Percentiles rank a stretch among this genome's conserved stretches.
Evolutionary conservation across 2,329 filamentous ascomycete genomes (phyloP).

Genomic region (Mycocentrospora acerina): DNA sequence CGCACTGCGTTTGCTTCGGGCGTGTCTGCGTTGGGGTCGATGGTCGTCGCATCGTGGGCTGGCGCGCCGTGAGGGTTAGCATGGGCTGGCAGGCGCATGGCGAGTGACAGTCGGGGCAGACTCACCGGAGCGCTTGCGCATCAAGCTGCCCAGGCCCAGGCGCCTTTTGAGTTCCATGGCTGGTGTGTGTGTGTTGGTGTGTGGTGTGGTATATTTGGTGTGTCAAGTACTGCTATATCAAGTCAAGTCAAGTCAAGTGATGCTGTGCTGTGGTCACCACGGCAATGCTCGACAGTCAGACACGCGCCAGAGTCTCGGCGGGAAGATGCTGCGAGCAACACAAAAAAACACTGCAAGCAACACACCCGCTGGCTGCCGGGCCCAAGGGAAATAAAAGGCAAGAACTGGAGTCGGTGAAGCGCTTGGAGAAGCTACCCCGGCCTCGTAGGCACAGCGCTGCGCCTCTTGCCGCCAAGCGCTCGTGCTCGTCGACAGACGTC

Average conservation of each 20-base stretch:
- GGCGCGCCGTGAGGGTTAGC: no score
- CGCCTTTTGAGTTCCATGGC: conserved; percentile 45
- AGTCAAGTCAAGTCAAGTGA: background rate
- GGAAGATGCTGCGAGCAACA: no score
- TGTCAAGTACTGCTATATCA: no score
- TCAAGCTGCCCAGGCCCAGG: conserved; percentile 38
- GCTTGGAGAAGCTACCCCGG: background rate
- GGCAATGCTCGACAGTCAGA: no score
- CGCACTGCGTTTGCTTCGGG: conserved; percentile 67
- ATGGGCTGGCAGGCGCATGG: conserved; percentile 13
- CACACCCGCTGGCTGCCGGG: no score
- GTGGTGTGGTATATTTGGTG: no score
- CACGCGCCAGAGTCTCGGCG: no score
- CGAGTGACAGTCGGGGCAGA: conserved; percentile 3
- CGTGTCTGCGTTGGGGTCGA: conserved; percentile 51
- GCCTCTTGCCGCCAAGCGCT: conserved; percentile 24
- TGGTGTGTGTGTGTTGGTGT: conserved; percentile 8
- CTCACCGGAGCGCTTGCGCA: conserved; percentile 35
- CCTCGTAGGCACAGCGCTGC: conserved; percentile 13
- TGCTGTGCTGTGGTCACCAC: no score
- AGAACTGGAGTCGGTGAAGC: background rate
- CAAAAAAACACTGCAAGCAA: no score
- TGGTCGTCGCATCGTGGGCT: conserved; percentile 31
- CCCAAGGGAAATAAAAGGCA: no score
- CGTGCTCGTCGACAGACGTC: conserved; percentile 17